Base-by-base conservation (phyloP, 2,329 filamentous ascomycete species). In the Phialophora tarda region DNA sequence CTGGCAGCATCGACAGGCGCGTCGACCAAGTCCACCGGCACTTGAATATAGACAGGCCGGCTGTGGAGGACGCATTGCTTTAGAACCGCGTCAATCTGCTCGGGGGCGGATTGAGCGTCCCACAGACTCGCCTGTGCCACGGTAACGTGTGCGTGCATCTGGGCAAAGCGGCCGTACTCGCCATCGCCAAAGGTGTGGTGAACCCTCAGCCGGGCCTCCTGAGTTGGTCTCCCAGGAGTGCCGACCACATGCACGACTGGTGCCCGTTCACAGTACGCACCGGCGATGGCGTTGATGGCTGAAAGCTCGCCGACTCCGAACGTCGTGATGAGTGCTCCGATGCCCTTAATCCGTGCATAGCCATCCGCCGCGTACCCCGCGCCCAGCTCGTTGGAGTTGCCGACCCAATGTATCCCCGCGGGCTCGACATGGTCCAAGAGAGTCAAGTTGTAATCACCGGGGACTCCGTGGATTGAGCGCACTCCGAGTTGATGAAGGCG, bases 361-460 rank as follows among this genome's bases (percentile, higher is more conserved):
- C 90, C 90, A 78, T 93, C 90, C 14, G 90, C 89, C 34, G 90
- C 90, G 73, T 93, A 93, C 21, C 88, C 89, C 59, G 83, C 84
- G 74, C 87, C 86, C 60, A 88, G 80, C 74, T 88, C 85, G 74
- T 88, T 88, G 75, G 80, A 83, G 72, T 86, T 88, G 69, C 86
- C 86, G 3, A 87, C 83, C 85, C 86, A 88, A 58, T 80, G 75
- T 26, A 88, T 76, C 14, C 81, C 84, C 51, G 75, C 78, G 63
- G 84, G 83, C 24, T 82, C 78, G 21, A 88, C 75, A 71, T 86
- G 86, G 74, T 88, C 86, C 60, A 88, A 78, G 23, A 84, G 81
- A 14, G 79, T 79, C 28, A 73, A 61, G 23, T 61, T 51, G 48
- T 62, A 78, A 78, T 80, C 79, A 69, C 83, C 83, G 24, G 84